Conservation (phyloP, 495 filamentous ascomycete genomes). For the Lophiostoma macrostomum region DNA sequence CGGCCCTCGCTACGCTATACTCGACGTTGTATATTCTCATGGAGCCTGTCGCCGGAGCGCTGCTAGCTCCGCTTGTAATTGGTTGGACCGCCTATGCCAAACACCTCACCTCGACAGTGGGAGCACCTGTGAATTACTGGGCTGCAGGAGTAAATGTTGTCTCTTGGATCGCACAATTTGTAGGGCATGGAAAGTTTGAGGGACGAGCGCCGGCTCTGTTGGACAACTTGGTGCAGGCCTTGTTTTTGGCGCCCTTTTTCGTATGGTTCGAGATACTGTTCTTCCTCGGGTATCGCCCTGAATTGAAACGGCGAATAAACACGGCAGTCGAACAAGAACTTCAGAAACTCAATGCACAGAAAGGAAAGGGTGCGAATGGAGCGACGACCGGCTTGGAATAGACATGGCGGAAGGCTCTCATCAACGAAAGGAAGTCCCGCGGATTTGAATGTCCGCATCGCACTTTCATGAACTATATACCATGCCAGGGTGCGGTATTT, state of each 20-base stretch:
- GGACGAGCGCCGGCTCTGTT: conserved; percentile 81
- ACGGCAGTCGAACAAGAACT: conserved; percentile 69
- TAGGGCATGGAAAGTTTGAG: conserved; percentile 90
- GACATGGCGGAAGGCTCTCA: too few relatives aligned
- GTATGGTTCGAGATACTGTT: conserved; percentile 97
- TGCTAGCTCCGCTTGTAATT: conserved; percentile 70
- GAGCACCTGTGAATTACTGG: conserved; percentile 64
- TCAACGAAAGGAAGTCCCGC: too few relatives aligned
- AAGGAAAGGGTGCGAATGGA: conserved; percentile 40
- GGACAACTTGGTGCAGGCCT: conserved; percentile 85
- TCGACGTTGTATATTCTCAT: conserved; percentile 82
- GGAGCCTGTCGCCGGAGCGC: conserved; percentile 82
- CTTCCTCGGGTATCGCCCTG: conserved; percentile 82
- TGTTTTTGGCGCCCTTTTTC: conserved; percentile 96
- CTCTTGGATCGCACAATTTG: conserved; percentile 84
- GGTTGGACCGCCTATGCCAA: conserved; percentile 70
- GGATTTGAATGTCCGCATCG: too few relatives aligned
- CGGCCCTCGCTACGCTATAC: conserved; percentile 69
- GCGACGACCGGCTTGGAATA: conserved; percentile 26
- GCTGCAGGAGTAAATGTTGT: conserved; percentile 64
- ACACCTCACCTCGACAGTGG: conserved; percentile 65
- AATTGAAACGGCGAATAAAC: conserved; percentile 75
- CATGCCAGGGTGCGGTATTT: too few relatives aligned
- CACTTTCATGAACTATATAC: too few relatives aligned
- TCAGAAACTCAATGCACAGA: conserved; percentile 50